phyloP scores from a whole-genome alignment of 129 eudicot species.

The Flaveria brownii region DNA sequence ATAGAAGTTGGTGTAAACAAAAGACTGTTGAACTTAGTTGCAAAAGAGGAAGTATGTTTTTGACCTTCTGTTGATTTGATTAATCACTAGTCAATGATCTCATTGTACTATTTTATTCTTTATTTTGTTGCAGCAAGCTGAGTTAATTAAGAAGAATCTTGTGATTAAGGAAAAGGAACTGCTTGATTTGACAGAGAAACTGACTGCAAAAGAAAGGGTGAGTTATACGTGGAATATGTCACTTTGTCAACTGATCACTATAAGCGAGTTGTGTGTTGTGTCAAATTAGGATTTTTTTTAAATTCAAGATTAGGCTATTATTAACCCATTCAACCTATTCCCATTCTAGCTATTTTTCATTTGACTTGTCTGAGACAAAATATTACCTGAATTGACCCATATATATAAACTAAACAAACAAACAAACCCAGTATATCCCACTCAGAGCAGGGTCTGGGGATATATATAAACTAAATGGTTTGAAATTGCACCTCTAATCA shows the following conservation, averaged over 20 bases:
- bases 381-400: not conserved
- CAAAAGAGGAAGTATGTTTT: conserved; percentile 69
- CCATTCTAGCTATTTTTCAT: not conserved
- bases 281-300: not conserved
- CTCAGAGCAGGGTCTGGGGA: no score
- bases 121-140: conserved; percentile 57
- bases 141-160: conserved; percentile 44
- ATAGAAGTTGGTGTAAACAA: conserved; percentile 59
- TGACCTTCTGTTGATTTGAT: not conserved
- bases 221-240: conserved; percentile 31
- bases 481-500: not conserved
- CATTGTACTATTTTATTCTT: not conserved
- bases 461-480: not conserved
- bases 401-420: no score
- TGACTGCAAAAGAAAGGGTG: conserved; percentile 71
- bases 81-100: not conserved
- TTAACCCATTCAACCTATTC: not conserved
- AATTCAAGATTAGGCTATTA: no score
- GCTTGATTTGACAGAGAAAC: conserved; percentile 52
- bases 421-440: no score
- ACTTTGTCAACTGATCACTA: not conserved
- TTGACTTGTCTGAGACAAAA: not conserved
- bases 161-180: conserved; percentile 69
- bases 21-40: conserved; percentile 42
- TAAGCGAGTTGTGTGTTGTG: not conserved